These are phyloP conservation scores for Colletotrichum sp. DNA, from an alignment of 2,329 filamentous ascomycete genomes.

Conservation along the genomic window DNA sequence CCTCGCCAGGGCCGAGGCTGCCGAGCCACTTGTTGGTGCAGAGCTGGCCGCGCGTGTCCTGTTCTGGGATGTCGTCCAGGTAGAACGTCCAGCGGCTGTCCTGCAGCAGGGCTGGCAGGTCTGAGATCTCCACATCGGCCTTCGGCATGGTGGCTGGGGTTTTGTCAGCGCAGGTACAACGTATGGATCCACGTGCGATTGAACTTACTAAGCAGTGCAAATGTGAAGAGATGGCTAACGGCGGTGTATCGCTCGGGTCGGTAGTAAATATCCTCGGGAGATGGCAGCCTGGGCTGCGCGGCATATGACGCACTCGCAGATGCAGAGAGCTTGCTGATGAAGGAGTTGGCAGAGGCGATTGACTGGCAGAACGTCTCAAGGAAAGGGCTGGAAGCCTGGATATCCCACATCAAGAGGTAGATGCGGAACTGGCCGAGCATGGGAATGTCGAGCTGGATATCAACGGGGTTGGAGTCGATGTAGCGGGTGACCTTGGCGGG, in stretches of 20 bases:
- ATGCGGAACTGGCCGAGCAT: slow-evolving; percentile 79
- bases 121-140: slow-evolving; percentile 66
- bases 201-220: slow-evolving; percentile 67
- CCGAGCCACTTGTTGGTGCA: slow-evolving; percentile 76
- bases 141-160: slow-evolving; percentile 62
- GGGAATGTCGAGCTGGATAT: slow-evolving; percentile 79
- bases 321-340: slow-evolving; percentile 64
- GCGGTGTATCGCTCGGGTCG: slow-evolving; percentile 72
- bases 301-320: slow-evolving; percentile 68
- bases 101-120: slow-evolving; percentile 67
- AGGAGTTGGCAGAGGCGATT: slow-evolving; percentile 54
- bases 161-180: background rate
- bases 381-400: slow-evolving; percentile 61
- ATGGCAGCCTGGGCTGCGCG: slow-evolving; percentile 59
- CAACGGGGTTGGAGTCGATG: slow-evolving; percentile 79
- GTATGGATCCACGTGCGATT: slow-evolving; percentile 7
- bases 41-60: slow-evolving; percentile 53
- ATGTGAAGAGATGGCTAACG: slow-evolving; percentile 73
- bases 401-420: slow-evolving; percentile 72
- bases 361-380: slow-evolving; percentile 63
- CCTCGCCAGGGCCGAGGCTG: slow-evolving; percentile 57
- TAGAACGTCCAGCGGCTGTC: slow-evolving; percentile 76
- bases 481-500: slow-evolving; percentile 76
- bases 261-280: slow-evolving; percentile 69
- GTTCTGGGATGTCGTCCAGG: slow-evolving; percentile 67